phyloP scores from a whole-genome alignment of 2,329 filamentous ascomycete species.

The Elsinoe perseae region DNA sequence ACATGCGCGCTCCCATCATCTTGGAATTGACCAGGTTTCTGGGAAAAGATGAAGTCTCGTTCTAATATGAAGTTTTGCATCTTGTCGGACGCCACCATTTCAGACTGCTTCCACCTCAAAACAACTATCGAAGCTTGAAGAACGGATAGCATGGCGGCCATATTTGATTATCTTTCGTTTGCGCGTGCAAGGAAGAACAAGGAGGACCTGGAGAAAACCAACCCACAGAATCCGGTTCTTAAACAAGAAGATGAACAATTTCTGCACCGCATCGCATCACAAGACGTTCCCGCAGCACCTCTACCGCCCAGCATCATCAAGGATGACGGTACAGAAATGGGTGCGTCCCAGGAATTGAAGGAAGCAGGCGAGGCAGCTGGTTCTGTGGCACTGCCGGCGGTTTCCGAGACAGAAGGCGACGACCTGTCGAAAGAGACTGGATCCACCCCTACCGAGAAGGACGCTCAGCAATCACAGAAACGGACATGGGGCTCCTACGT shows the following conservation, averaged over 20 bases:
- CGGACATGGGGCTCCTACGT: conserved; percentile 32
- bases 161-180: conserved; percentile 23
- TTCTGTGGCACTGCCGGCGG: conserved; percentile 11
- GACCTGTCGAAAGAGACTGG: conserved; percentile 20
- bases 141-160: not conserved
- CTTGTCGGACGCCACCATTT: too few species aligned
- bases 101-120: too few species aligned
- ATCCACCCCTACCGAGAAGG: conserved; percentile 17
- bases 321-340: conserved; percentile 30
- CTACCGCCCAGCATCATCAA: conserved; percentile 33
- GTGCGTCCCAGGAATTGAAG: conserved; percentile 18
- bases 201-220: conserved; percentile 30
- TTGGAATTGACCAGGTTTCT: not conserved
- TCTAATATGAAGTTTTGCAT: too few species aligned
- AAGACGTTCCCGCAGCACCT: conserved; percentile 37
- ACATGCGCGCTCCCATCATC: conserved; percentile 5
- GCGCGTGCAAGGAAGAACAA: conserved; percentile 31
- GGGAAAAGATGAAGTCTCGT: not conserved
- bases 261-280: conserved; percentile 44
- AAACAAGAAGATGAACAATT: conserved; percentile 56
- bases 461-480: conserved; percentile 31
- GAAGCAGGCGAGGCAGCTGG: conserved; percentile 22
- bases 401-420: conserved; percentile 26
- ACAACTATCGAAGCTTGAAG: too few species aligned
- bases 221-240: conserved; percentile 41